phyloP scores from a whole-genome alignment of 2,329 filamentous ascomycete species.

The Scleromitrula shiraiana region DNA sequence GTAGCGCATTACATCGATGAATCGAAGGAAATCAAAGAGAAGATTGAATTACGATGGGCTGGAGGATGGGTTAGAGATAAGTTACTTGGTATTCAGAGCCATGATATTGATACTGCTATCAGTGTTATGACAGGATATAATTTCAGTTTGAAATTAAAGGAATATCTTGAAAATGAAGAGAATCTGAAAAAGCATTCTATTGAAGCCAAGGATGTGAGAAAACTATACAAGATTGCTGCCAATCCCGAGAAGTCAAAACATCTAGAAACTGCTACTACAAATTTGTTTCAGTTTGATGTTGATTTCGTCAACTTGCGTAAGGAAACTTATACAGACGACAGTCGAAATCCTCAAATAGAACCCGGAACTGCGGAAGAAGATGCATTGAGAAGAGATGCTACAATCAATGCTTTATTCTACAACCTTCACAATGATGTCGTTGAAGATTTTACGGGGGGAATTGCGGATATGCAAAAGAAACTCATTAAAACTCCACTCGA shows the following conservation, averaged over 20 bases:
- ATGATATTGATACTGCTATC: conserved; percentile 82
- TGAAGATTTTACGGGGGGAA: conserved; percentile 79
- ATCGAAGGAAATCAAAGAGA: conserved; percentile 40
- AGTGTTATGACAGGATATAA: conserved; percentile 75
- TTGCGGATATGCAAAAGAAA: conserved; percentile 63
- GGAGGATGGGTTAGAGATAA: conserved; percentile 87
- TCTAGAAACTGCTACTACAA: conserved; percentile 82
- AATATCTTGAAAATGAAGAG: conserved; percentile 55
- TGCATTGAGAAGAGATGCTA: conserved; percentile 81
- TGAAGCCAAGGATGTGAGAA: conserved; percentile 53
- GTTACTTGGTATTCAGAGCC: conserved; percentile 60
- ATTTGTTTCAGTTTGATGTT: conserved; percentile 77
- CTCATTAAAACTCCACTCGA: conserved; percentile 81
- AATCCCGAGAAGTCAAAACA: conserved; percentile 98
- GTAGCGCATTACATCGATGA: conserved; percentile 64
- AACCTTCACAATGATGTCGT: conserved; percentile 73
- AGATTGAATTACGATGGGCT: conserved; percentile 65
- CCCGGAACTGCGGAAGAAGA: conserved; percentile 91
- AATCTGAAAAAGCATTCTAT: conserved; percentile 55
- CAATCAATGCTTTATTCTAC: conserved; percentile 93
- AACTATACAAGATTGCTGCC: conserved; percentile 77
- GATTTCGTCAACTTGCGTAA: conserved; percentile 93
- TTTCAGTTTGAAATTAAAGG: conserved; percentile 62
- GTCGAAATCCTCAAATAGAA: conserved; percentile 84
- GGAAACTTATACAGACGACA: conserved; percentile 84